A percentile compares a stretch with the other conserved stretches of the same genome.
phyloP scores from a whole-genome alignment of 108 stramenopile genomes.

The Nannochloropsis salina region DNA sequence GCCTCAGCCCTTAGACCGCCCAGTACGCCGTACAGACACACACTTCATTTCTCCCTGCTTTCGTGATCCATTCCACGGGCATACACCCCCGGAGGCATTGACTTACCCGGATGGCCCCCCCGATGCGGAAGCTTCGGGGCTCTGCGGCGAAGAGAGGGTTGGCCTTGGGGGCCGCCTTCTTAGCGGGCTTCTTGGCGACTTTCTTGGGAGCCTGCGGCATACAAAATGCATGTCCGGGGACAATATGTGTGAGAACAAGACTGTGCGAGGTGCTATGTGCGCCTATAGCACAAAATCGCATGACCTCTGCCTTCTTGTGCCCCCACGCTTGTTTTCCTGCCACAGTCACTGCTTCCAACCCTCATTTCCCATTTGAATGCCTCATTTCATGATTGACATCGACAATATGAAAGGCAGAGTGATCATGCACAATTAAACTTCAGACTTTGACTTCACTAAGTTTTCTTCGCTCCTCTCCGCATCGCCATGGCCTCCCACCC shows the following conservation, averaged over 20 bases:
- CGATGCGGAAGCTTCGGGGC: conserved; percentile 78
- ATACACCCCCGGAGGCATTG: neutral
- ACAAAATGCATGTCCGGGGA: neutral
- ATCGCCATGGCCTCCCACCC: neutral
- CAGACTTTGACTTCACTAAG: neutral
- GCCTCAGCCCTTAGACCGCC: neutral
- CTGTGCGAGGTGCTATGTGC: too few relatives aligned
- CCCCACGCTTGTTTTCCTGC: too few relatives aligned
- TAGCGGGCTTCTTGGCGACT: conserved; percentile 59
- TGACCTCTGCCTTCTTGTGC: too few relatives aligned
- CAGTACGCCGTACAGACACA: too few relatives aligned
- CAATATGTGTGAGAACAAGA: neutral
- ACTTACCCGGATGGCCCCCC: conserved; percentile 78
- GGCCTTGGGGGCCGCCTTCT: conserved; percentile 56
- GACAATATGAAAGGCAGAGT: too few relatives aligned
- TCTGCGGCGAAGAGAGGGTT: conserved; percentile 89
- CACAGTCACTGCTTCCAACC: too few relatives aligned
- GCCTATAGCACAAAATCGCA: too few relatives aligned
- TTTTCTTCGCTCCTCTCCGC: neutral
- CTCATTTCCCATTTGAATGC: too few relatives aligned
- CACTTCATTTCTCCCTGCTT: neutral
- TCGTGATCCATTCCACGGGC: neutral
- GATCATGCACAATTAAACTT: too few relatives aligned
- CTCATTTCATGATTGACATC: too few relatives aligned
- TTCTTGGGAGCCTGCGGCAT: conserved; percentile 44